A percentile compares a stretch with the other conserved stretches of the same genome.
phyloP scores from a whole-genome alignment of 352 stramenopile species.

The Phytophthora tubulina region DNA sequence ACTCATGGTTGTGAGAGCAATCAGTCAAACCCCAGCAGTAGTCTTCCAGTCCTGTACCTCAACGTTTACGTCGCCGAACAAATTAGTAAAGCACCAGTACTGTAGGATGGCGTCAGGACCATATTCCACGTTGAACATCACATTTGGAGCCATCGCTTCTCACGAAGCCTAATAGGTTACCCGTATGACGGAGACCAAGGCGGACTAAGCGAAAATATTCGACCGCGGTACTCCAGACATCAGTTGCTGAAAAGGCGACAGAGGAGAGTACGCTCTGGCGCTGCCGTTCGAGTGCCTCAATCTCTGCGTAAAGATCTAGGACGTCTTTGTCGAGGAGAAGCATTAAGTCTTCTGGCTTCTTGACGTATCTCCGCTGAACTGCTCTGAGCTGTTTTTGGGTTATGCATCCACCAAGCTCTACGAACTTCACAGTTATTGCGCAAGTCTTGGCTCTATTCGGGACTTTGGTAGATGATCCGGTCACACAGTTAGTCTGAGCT shows the following conservation, averaged over 20 bases:
- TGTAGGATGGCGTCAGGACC: background rate
- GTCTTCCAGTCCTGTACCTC: background rate
- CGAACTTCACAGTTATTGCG: background rate
- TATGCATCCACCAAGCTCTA: background rate
- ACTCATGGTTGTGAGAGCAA: background rate
- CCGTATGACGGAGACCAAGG: background rate
- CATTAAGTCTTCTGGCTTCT: background rate
- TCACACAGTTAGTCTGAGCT: no score
- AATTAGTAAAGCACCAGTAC: background rate
- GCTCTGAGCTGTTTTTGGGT: background rate
- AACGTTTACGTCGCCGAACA: background rate
- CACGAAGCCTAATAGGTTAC: background rate
- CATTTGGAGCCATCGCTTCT: background rate
- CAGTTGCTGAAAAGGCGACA: background rate
- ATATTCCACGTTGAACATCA: background rate
- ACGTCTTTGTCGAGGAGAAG: background rate
- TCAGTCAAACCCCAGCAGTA: background rate
- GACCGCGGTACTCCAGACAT: background rate
- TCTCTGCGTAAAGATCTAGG: background rate
- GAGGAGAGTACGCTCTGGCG: background rate
- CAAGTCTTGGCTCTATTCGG: background rate
- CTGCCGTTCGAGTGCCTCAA: background rate
- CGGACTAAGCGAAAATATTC: no score
- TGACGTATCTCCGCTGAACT: background rate
- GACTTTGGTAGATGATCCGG: background rate